A percentile compares a stretch with the other conserved stretches of the same genome.
phyloP scores from a whole-genome alignment of 345 rosid genomes.

The Angophora floribunda region DNA sequence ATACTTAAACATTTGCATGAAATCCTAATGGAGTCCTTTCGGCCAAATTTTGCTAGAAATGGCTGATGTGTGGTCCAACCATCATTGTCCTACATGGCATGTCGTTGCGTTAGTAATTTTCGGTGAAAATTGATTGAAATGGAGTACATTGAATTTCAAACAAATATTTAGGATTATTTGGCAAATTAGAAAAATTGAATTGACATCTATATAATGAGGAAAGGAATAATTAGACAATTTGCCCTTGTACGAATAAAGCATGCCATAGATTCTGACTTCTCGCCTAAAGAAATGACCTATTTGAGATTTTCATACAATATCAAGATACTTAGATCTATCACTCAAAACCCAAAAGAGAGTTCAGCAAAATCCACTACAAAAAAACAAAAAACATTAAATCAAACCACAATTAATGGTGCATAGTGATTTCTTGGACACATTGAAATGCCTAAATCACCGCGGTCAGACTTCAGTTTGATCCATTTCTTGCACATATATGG shows the following conservation, averaged over 20 bases:
- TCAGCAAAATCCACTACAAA: neutral
- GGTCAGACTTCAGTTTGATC: neutral
- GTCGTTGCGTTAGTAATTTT: accelerated
- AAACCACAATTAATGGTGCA: neutral
- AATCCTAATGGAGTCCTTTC: neutral
- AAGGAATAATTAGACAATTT: neutral
- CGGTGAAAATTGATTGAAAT: accelerated
- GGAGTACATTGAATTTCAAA: accelerated
- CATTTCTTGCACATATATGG: neutral
- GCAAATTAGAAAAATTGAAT: neutral
- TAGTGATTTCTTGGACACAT: neutral
- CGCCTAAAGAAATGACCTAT: neutral
- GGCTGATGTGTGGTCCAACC: neutral
- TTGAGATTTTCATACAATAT: neutral
- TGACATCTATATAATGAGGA: accelerated
- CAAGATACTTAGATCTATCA: neutral
- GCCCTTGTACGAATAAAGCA: neutral
- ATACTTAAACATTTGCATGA: neutral
- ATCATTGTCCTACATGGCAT: neutral
- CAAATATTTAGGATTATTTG: accelerated
- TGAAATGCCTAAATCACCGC: neutral
- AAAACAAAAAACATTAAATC: neutral
- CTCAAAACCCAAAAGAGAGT: neutral
- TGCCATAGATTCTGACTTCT: neutral
- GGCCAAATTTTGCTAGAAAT: neutral